Evolutionary conservation across 2,329 filamentous ascomycete genomes (phyloP).

Genomic region (Hymenoscyphus fraxineus): DNA sequence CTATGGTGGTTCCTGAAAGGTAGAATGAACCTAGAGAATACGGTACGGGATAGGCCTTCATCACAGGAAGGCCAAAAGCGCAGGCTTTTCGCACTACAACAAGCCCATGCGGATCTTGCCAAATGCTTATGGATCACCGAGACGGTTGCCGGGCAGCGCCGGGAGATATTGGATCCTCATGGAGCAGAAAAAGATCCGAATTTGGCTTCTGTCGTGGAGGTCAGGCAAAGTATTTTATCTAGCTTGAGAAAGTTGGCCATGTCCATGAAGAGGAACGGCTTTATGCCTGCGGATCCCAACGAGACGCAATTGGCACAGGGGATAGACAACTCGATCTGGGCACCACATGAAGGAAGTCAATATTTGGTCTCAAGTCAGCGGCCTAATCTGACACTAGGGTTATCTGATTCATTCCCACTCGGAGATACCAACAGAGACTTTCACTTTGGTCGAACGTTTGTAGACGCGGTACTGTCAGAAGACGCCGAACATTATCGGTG

Average conservation of each 20-base stretch:
- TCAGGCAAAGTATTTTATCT: conserved; percentile 53
- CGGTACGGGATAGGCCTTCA: conserved; percentile 62
- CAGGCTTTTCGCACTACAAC: conserved; percentile 57
- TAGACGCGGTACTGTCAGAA: conserved; percentile 71
- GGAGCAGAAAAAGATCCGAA: conserved; percentile 20
- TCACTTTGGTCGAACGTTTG: conserved; percentile 74
- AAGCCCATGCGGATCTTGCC: conserved; percentile 80
- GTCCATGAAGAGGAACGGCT: conserved; percentile 80
- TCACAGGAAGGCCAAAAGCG: conserved; percentile 51
- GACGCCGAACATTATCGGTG: conserved; percentile 65
- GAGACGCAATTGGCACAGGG: conserved; percentile 68
- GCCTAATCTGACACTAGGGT: conserved; percentile 36
- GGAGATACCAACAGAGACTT: conserved; percentile 72
- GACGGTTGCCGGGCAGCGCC: conserved; percentile 40
- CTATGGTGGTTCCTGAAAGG: conserved; percentile 91
- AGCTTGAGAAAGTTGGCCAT: conserved; percentile 70
- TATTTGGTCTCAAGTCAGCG: conserved; percentile 30
- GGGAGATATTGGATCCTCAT: conserved; percentile 19
- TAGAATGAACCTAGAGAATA: conserved; percentile 67
- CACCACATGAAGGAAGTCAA: conserved; percentile 53
- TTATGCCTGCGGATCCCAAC: conserved; percentile 63
- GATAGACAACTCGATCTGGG: conserved; percentile 78
- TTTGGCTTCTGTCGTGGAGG: conserved; percentile 44
- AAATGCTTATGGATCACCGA: conserved; percentile 80
- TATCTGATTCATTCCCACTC: conserved; percentile 68